Evolutionary conservation across 2,329 filamentous ascomycete species (phyloP), one percentile per base, ranked within the genome.

Genomic region (Xylariales sp.): DNA sequence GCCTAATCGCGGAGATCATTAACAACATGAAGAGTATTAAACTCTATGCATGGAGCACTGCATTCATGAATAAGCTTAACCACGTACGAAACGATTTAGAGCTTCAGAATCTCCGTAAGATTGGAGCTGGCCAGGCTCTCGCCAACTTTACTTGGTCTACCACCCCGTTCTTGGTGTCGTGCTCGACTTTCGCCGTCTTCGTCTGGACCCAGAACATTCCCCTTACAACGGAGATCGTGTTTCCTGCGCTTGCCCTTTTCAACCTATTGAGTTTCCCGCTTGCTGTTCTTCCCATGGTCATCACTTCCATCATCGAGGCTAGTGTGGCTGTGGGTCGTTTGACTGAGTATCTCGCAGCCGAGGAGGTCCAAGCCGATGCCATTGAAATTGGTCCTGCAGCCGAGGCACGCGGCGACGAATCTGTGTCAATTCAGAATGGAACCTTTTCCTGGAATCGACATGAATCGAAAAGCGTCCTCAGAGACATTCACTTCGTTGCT

Each of bases 21-120:
- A 96, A 94, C 72, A 97, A 97, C 66, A 98, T 98, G 87, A 98
- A 98, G 71, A 95, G 89, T 58, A 93, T 98, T 70, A 98, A 98
- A 68, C 78, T 98, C 15, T 98, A 96, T 60, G 93, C 93, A 20
- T 98, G 93, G 93, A 91, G 90, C 21, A 85, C 83, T 20, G 91
- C 93, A 12, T 98, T 98, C 59, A 95, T 96, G 83, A 93, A 89
- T 63, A 95, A 95, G 65, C 79, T 98, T 42, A 97, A 93, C 65
- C 86, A 87, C 60, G 89, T 98, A 43, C 82, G 93, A 63, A 98
- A 98, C 63, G 93, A 98, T 54, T 79, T 88, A 52, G 93, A 98
- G 64, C 71, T 98, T 39, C 93, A 93, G 69, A 98, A 94, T 18
- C 74, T 98, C 40, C 85, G 93, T 46, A 96, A 91, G 65, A 98